A percentile compares a stretch with the other conserved stretches of the same genome.
These are phyloP conservation scores for Colletotrichum euphorbiae DNA, from an alignment of 2,329 filamentous ascomycete species.

Conservation along the genomic window DNA sequence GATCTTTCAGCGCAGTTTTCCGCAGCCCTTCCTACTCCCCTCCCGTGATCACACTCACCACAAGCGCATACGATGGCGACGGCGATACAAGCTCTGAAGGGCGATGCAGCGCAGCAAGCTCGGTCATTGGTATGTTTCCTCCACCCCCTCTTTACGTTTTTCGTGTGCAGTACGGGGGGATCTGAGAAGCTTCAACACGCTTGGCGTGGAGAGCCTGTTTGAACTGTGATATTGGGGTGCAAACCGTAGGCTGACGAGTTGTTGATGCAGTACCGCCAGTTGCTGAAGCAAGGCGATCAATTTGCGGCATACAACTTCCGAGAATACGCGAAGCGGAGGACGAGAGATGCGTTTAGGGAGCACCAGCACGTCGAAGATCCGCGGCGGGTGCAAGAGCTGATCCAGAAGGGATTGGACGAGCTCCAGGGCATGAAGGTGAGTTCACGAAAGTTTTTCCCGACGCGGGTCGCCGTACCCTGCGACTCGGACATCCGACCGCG, in stretches of 20 bases:
- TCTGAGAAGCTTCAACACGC: too few species aligned
- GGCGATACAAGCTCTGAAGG: conserved; percentile 54
- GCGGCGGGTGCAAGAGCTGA: conserved; percentile 83
- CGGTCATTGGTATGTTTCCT: conserved; percentile 63
- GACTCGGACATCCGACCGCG: too few species aligned
- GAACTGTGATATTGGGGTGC: conserved; percentile 6
- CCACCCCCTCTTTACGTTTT: not conserved
- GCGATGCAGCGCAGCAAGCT: conserved; percentile 68
- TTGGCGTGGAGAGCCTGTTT: too few species aligned
- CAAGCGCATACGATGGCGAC: conserved; percentile 39
- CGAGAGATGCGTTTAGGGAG: conserved; percentile 90
- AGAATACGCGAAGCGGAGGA: conserved; percentile 93
- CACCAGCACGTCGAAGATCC: conserved; percentile 79
- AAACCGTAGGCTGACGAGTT: conserved; percentile 9
- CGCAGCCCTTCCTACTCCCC: not conserved
- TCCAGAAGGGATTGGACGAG: conserved; percentile 89
- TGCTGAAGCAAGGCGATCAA: conserved; percentile 86
- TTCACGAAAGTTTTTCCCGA: too few species aligned
- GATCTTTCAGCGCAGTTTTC: conserved; percentile 4
- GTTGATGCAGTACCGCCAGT: conserved; percentile 81
- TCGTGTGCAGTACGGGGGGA: too few species aligned
- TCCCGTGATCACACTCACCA: not conserved
- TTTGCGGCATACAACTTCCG: conserved; percentile 98
- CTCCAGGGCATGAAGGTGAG: conserved; percentile 90
- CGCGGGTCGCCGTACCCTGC: too few species aligned